Evolutionary conservation across 495 filamentous ascomycete species (phyloP), one percentile per base, ranked within the genome.

Genomic region (Penicillium dipodomyicola): DNA sequence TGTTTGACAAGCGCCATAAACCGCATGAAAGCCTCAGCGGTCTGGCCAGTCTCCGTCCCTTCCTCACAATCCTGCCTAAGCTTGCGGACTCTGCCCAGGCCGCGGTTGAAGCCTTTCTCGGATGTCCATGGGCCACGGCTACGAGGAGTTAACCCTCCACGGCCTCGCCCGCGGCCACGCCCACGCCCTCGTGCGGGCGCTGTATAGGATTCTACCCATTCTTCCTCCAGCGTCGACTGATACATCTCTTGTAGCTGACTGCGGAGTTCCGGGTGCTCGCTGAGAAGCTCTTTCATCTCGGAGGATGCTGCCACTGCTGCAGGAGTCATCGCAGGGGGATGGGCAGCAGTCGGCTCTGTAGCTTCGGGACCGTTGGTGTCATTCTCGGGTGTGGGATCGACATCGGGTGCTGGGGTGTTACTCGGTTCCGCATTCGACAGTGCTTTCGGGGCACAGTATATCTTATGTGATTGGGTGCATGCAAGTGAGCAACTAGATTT

Each of bases 401-500:
- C 35, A 47, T 54, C 52, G 19, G 53, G 29, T 54, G 56, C 25
- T 33, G 54, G 61, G 20, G 68, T 29, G 10, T 61, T 50, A 39
- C 63, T 77, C 30, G 72, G 62, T 60, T 82, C 65, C 44, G 66
- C 51, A 48, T 60, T 65, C 43, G 65, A 42, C 23, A 62, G 60
- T 14, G 63, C 57, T 58, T 75, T 75, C 15, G 74, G 73, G 22
- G 74, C 68, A 57, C 76, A 78, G 54, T 76, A 77, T 40, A 77
- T 76, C 63, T 79, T 86, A 73, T 91, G 88, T 27, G 77, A 69
- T 59, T 81, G 83, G 54, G 81, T 87, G 69, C 88, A 91, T 23
- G 78, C 71, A 44, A 89, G 76, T 1, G 87, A 90, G 62, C 88
- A 91, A 64, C 88, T 91, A 44, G 14, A 20, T 58, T 30, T 45